A percentile compares a stretch with the other conserved stretches of the same genome.
phyloP scores from a whole-genome alignment of 2,329 filamentous ascomycete genomes.

The Ophiosphaerella herpotricha region DNA sequence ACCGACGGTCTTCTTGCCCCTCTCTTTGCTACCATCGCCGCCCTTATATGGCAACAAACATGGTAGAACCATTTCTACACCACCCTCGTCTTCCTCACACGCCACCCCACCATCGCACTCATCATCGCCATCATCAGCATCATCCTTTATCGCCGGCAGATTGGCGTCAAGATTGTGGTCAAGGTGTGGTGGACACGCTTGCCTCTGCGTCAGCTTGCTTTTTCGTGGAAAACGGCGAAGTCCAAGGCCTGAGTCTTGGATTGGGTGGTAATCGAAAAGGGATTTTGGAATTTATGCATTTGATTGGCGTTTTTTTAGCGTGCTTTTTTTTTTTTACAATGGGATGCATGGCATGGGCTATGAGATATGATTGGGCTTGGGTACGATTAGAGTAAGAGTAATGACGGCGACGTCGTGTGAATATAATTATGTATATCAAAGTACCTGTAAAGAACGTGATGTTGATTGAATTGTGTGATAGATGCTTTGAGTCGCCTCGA shows the following conservation, averaged over 20 bases:
- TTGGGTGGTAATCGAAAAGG: too few relatives aligned
- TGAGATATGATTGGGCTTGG: too few relatives aligned
- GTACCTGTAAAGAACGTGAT: too few relatives aligned
- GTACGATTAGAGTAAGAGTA: too few relatives aligned
- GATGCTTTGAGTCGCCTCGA: too few relatives aligned
- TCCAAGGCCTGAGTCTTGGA: neutral
- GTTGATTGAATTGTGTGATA: too few relatives aligned
- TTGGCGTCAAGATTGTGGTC: slow-evolving; percentile 17
- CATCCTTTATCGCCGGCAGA: slow-evolving; percentile 5
- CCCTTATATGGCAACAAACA: neutral
- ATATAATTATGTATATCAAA: too few relatives aligned
- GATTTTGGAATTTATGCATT: too few relatives aligned
- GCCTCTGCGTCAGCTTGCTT: slow-evolving; percentile 1
- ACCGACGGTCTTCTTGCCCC: neutral
- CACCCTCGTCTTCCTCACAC: neutral
- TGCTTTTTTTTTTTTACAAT: too few relatives aligned
- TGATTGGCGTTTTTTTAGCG: too few relatives aligned
- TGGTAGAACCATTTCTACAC: slow-evolving; percentile 3
- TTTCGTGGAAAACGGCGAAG: slow-evolving; percentile 4
- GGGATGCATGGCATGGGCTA: too few relatives aligned
- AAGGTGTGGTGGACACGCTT: slow-evolving; percentile 15
- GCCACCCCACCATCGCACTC: slow-evolving; percentile 3
- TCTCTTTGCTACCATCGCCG: neutral
- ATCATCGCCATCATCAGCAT: slow-evolving; percentile 2
- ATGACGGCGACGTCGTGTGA: too few relatives aligned